Evolutionary conservation across 257 asterid genomes (phyloP).

Genomic region (Cynanchum wilfordii): DNA sequence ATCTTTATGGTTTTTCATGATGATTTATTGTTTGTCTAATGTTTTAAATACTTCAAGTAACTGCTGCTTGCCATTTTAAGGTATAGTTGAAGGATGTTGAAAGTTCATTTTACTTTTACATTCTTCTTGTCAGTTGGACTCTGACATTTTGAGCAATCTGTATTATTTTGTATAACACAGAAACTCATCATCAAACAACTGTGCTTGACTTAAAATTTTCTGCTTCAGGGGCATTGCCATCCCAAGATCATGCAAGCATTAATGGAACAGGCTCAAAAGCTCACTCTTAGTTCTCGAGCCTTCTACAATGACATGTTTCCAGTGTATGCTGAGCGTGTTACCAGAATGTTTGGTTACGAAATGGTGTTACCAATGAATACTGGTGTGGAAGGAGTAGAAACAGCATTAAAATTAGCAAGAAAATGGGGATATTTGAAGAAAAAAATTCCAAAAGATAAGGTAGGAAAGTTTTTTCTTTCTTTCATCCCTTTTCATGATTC

Average conservation of each 20-base stretch:
- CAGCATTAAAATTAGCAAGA: slow-evolving; percentile 84
- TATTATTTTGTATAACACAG: not conserved
- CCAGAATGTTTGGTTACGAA: slow-evolving; percentile 82
- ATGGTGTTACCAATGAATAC: slow-evolving; percentile 98
- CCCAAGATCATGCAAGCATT: slow-evolving; percentile 86
- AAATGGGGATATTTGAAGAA: slow-evolving; percentile 94
- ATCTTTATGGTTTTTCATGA: not conserved
- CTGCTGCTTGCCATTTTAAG: not conserved
- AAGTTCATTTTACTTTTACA: not conserved
- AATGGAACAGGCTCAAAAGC: slow-evolving; percentile 71
- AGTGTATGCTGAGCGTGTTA: slow-evolving; percentile 64
- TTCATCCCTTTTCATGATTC: not conserved
- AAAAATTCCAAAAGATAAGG: slow-evolving; percentile 79
- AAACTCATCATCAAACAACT: not conserved
- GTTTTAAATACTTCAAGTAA: not conserved
- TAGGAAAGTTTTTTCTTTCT: slow-evolving; percentile 9
- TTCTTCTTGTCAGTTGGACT: not conserved
- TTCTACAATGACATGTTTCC: slow-evolving; percentile 83
- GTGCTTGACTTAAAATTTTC: slow-evolving; percentile 6
- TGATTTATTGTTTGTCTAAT: not conserved
- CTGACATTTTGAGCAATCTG: not conserved
- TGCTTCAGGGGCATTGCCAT: slow-evolving; percentile 89
- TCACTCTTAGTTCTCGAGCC: slow-evolving; percentile 97
- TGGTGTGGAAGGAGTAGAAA: slow-evolving; percentile 98
- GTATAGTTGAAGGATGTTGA: not conserved